Evolutionary conservation across 2,329 filamentous ascomycete genomes (phyloP).

Genomic region (Colletotrichum somersetense): DNA sequence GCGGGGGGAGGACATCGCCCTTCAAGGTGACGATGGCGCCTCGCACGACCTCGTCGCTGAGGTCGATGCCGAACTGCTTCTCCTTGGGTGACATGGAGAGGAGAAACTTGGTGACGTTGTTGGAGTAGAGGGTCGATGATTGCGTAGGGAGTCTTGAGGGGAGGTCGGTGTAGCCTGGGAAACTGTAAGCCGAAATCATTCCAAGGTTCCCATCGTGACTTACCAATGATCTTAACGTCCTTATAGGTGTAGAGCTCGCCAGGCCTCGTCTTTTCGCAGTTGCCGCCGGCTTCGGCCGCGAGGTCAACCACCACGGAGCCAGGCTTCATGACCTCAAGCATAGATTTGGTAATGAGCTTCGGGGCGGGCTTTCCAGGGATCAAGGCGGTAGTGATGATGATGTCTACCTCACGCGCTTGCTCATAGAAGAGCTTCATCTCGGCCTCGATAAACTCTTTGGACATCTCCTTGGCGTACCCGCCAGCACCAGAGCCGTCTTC

Average conservation of each 20-base stretch:
- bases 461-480: conserved; percentile 95
- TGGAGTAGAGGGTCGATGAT: conserved; percentile 90
- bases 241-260: conserved; percentile 79
- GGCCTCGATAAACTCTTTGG: conserved; percentile 90
- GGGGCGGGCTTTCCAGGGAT: conserved; percentile 88
- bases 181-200: conserved; percentile 44
- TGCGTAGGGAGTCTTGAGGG: conserved; percentile 89
- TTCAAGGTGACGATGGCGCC: conserved; percentile 86
- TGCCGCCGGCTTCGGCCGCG: conserved; percentile 88
- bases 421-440: conserved; percentile 94
- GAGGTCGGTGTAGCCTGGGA: conserved; percentile 82
- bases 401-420: conserved; percentile 89
- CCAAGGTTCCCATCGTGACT: conserved; percentile 44
- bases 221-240: conserved; percentile 87
- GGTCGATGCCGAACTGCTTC: conserved; percentile 83
- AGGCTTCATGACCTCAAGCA: conserved; percentile 88
- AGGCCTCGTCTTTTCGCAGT: conserved; percentile 84
- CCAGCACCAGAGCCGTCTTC: conserved; percentile 88
- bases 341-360: conserved; percentile 83
- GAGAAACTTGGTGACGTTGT: conserved; percentile 92
- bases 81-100: conserved; percentile 84
- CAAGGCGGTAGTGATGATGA: conserved; percentile 92
- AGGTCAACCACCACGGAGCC: conserved; percentile 91
- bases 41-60: conserved; percentile 87
- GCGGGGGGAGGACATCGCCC: conserved; percentile 80